Evolutionary conservation across 345 rosid genomes (phyloP).

Genomic region (Brassica rapa): DNA sequence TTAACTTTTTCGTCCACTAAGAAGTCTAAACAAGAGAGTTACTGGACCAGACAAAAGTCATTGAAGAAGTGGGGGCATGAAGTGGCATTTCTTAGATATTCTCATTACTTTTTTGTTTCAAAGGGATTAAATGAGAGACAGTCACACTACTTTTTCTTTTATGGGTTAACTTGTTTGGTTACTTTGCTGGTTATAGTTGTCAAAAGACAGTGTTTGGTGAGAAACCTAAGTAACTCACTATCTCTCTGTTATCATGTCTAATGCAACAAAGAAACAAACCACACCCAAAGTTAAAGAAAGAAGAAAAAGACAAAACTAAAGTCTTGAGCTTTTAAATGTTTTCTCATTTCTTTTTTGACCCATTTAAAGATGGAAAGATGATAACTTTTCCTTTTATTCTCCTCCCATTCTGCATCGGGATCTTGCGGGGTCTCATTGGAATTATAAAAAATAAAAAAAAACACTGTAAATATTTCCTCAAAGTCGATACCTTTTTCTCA

Average conservation of each 20-base stretch:
- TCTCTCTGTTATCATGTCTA: slow-evolving; percentile 17
- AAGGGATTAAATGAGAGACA: slow-evolving; percentile 31
- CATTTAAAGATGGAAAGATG: slow-evolving; percentile 34
- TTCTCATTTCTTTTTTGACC: slow-evolving; percentile 41
- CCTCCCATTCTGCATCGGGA: slow-evolving; percentile 42
- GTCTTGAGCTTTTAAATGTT: slow-evolving; percentile 27
- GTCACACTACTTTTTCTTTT: slow-evolving; percentile 28
- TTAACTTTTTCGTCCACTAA: neutral
- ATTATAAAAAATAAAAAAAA: slow-evolving; percentile 28
- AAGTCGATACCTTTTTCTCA: slow-evolving; percentile 56
- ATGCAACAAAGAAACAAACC: neutral
- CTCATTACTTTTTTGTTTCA: slow-evolving; percentile 7
- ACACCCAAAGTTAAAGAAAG: neutral
- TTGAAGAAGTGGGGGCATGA: slow-evolving; percentile 19
- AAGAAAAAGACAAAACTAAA: slow-evolving; percentile 38
- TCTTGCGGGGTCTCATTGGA: slow-evolving; percentile 28
- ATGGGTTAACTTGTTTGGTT: neutral
- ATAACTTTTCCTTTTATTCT: slow-evolving; percentile 33
- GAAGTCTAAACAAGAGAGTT: neutral
- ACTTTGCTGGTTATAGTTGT: slow-evolving; percentile 32
- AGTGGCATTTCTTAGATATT: slow-evolving; percentile 20
- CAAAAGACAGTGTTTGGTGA: slow-evolving; percentile 16
- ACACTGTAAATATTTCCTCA: slow-evolving; percentile 54
- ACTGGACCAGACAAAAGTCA: slow-evolving; percentile 10
- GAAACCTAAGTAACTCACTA: slow-evolving; percentile 10